Base-by-base conservation (phyloP, 2,329 filamentous ascomycete species). In the Diaporthe velutina region DNA sequence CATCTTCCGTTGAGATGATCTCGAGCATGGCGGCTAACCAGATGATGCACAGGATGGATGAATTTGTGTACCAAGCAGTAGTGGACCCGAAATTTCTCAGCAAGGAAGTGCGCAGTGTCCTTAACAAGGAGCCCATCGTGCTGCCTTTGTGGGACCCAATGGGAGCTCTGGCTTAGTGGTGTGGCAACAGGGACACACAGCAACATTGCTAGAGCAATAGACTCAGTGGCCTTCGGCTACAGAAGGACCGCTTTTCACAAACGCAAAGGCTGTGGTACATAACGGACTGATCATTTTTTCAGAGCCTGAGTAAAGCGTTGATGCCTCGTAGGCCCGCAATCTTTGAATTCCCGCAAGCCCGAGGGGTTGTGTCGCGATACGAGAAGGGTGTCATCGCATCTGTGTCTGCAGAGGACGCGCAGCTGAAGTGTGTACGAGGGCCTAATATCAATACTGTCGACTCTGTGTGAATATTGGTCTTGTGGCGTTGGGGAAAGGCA, bases 21-120 rank as follows among this genome's bases (percentile, higher is more conserved):
- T n/a, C 33, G 17, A 28, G 45, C 48, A 40, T 68, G 45, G 15
- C 17, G n/a, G 48, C 64, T 68, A 33, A 68, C 64, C 28, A 13
- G 12, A 15, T 33, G 35, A 22, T 52, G 19, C 35, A 50, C 35
- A 73, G 74, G 75, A 92, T 94, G 90, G 91, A 94, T 76, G 88
- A 94, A 84, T 97, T 95, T 84, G 91, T 93, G 57, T 97, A 96
- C 81, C 95, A 98, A 86, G 94, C 93, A 10, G 95, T 97, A 19
- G 91, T 98, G 8, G 94, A 97, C 81, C 92, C 93, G 0, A 88
- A 87, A 19, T 92, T 93, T 80, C 86, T 93, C 71, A 86, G 86
- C 72, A 89, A 90, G 79, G 91, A 93, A 78, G 87, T 97, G 15
- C 87, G 87, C 75, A 93, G 95, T 79, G 90, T 97, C 33, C 83